Evolutionary conservation across 306 rosid genomes (phyloP), one percentile per base, ranked within the genome.

Genomic region (Sindora glabra): DNA sequence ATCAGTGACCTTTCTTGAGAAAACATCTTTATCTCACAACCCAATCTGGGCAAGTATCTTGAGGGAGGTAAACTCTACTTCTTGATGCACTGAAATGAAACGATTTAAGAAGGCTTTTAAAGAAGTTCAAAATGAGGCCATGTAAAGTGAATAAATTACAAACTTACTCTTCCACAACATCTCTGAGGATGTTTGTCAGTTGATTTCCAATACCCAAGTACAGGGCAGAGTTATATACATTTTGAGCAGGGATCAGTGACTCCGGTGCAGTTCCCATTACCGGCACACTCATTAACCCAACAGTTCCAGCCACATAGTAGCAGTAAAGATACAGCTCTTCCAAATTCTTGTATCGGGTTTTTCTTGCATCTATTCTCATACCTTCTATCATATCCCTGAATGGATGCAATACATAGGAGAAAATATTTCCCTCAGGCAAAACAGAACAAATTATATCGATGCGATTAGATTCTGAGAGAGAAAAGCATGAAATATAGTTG

Each of bases 101-200:
- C n/a, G n/a, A n/a, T n/a, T n/a, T n/a, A n/a, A n/a, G n/a, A n/a
- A n/a, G n/a, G n/a, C n/a, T n/a, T n/a, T n/a, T n/a, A n/a, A n/a
- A n/a, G n/a, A n/a, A n/a, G n/a, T n/a, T n/a, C n/a, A n/a, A n/a
- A n/a, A n/a, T n/a, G n/a, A n/a, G 23, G 52, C 5, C 12, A 52
- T 27, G 16, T 17, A 50, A 61, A 56, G 37, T 15, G 41, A 40
- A 23, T 6, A 0, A 10, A 26, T 26, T 3, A 22, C 38, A 21
- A 64, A 75, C 95, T 73, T 79, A 87, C 97, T 90, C 97, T 59
- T 90, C 96, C 2, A 94, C 96, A 0, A 90, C 97, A 64, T 90
- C 97, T 77, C 97, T 81, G 34, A 90, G 96, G 56, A 90, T 90
- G 65, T 90, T 87, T 14, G 95, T 87, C 27, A 85, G 80, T 69